Evolutionary conservation across 164 flowering plant genomes (phyloP).

Genomic region (Sedum album): DNA sequence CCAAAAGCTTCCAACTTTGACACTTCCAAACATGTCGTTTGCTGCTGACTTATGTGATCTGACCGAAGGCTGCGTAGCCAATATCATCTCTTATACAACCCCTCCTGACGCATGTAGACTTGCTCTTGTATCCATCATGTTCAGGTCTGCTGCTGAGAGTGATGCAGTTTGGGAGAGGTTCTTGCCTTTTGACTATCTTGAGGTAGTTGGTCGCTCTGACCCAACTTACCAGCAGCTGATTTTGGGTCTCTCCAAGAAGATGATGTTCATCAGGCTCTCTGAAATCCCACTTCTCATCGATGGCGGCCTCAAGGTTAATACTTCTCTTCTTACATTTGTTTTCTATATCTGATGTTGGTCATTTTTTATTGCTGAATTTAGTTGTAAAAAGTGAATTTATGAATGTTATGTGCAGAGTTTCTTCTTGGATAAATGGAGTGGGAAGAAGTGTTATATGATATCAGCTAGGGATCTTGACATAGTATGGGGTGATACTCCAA

Average conservation of each 20-base stretch:
- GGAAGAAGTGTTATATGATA: constrained; percentile 54
- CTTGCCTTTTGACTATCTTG: constrained; percentile 18
- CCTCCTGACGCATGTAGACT: constrained; percentile 24
- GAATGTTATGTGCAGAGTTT: constrained; percentile 29
- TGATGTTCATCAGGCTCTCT: constrained; percentile 18
- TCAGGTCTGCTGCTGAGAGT: constrained; percentile 21
- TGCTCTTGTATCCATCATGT: constrained; percentile 10
- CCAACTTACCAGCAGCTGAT: not conserved
- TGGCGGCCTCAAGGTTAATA: constrained; percentile 19
- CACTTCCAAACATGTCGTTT: not conserved
- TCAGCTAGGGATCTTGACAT: constrained; percentile 38
- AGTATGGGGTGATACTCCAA: constrained; percentile 36
- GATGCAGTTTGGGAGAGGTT: constrained; percentile 24
- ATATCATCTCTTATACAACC: constrained; percentile 18
- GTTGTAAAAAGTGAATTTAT: too few species aligned
- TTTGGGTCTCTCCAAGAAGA: constrained; percentile 13
- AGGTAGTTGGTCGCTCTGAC: not conserved
- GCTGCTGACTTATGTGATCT: not conserved
- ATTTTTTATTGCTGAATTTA: not conserved
- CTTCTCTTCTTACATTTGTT: not conserved
- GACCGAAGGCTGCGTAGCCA: constrained; percentile 16
- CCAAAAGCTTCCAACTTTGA: not conserved
- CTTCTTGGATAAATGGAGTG: constrained; percentile 35
- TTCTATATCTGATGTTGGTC: not conserved
- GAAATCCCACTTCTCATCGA: constrained; percentile 19